Percentiles rank a stretch among this genome's conserved stretches.
Evolutionary conservation across 2,329 filamentous ascomycete genomes (phyloP).

Genomic region (Aspergillus quadrilineatus): DNA sequence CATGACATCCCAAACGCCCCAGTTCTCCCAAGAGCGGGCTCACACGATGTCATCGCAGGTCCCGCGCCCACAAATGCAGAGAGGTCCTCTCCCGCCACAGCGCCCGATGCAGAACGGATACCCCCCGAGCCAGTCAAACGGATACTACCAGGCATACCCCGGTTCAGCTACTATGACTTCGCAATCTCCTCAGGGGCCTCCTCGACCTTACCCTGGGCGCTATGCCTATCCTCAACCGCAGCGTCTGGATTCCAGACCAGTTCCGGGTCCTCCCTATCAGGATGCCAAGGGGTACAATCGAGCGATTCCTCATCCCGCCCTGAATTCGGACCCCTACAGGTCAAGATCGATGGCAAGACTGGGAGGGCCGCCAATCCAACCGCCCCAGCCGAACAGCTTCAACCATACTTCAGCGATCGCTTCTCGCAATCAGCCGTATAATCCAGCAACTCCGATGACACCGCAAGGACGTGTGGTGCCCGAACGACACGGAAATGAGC

Average conservation of each 20-base stretch:
- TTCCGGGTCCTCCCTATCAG: slow-evolving; percentile 53
- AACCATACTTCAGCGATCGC: slow-evolving; percentile 69
- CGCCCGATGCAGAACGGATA: slow-evolving; percentile 49
- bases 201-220: slow-evolving; percentile 63
- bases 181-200: slow-evolving; percentile 59
- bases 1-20: slow-evolving; percentile 77
- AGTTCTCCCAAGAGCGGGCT: slow-evolving; percentile 66
- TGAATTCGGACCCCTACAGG: slow-evolving; percentile 82
- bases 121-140: slow-evolving; percentile 32
- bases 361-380: slow-evolving; percentile 71
- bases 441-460: slow-evolving; percentile 67
- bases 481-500: slow-evolving; percentile 87
- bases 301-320: slow-evolving; percentile 64
- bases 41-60: slow-evolving; percentile 70
- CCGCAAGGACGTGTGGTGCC: slow-evolving; percentile 89
- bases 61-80: slow-evolving; percentile 44
- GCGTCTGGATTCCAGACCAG: slow-evolving; percentile 63
- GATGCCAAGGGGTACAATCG: slow-evolving; percentile 60
- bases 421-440: slow-evolving; percentile 76
- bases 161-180: slow-evolving; percentile 34
- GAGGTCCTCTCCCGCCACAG: slow-evolving; percentile 42
- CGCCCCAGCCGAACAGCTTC: slow-evolving; percentile 61
- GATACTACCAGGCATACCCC: slow-evolving; percentile 42
- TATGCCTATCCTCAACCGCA: slow-evolving; percentile 71
- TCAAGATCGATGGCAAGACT: slow-evolving; percentile 88